A percentile compares a stretch with the other conserved stretches of the same genome.
Conservation (phyloP, 2,329 filamentous ascomycete genomes). For the Cladosporium sp. region DNA sequence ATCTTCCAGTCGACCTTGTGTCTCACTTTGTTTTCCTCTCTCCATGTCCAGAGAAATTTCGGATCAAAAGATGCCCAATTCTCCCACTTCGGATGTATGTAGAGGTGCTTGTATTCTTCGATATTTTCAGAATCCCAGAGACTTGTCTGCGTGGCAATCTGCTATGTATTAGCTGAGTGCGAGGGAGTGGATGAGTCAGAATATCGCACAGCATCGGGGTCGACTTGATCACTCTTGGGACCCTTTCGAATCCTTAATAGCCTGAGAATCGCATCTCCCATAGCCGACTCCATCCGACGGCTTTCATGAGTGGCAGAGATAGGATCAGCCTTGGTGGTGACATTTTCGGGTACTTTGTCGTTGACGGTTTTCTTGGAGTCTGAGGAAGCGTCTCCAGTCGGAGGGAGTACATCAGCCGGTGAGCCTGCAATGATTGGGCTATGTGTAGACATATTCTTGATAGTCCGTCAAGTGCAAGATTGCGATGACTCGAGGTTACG, state of each 20-base stretch:
- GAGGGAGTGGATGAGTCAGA: too few relatives aligned
- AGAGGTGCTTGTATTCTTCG: background rate
- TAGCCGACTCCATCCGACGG: background rate
- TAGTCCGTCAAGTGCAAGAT: too few relatives aligned
- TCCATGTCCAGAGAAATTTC: slow-evolving; percentile 4
- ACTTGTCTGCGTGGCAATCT: background rate
- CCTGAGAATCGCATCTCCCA: background rate
- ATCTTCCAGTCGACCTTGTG: slow-evolving; percentile 6
- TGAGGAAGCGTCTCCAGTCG: too few relatives aligned
- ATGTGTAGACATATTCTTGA: too few relatives aligned
- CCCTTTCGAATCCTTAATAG: background rate
- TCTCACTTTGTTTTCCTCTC: background rate
- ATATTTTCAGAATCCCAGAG: slow-evolving; percentile 1
- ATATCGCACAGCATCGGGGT: background rate
- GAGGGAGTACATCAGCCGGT: too few relatives aligned
- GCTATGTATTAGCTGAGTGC: background rate
- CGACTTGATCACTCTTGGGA: background rate
- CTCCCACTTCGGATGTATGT: background rate
- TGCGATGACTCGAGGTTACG: too few relatives aligned
- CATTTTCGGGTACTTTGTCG: too few relatives aligned
- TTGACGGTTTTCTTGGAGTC: too few relatives aligned
- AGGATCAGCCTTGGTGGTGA: too few relatives aligned
- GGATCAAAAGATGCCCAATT: slow-evolving; percentile 1
- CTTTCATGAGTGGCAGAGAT: background rate
- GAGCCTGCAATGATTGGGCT: too few relatives aligned